phyloP scores from a whole-genome alignment of 2,329 filamentous ascomycete genomes.

The Paraconiothyrium brasiliense region DNA sequence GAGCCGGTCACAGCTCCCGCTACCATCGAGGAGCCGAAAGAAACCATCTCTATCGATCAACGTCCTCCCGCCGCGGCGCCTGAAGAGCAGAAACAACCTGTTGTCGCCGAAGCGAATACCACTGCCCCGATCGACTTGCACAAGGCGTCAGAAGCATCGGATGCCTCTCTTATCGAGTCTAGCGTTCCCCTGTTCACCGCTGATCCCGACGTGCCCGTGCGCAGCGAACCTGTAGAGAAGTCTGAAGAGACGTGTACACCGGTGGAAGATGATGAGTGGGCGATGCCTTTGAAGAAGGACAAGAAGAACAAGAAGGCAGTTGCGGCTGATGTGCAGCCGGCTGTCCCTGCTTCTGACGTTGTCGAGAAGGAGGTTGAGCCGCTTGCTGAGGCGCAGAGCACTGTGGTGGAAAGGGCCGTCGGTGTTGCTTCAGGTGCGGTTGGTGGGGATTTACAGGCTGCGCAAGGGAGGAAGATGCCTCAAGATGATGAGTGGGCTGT shows the following conservation, averaged over 20 bases:
- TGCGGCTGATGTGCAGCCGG: conserved; percentile 20
- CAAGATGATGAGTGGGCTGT: too few species aligned
- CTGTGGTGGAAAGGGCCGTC: conserved; percentile 2
- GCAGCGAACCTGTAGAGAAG: conserved; percentile 13
- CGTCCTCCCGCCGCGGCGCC: background rate
- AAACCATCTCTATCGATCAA: background rate
- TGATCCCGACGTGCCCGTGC: conserved; percentile 7
- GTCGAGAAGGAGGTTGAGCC: background rate
- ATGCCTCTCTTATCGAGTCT: conserved; percentile 7
- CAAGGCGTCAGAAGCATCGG: conserved; percentile 1
- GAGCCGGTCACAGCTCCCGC: conserved; percentile 18
- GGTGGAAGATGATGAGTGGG: conserved; percentile 20
- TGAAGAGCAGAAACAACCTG: conserved; percentile 1
- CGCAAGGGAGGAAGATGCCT: too few species aligned
- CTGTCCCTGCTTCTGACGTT: background rate
- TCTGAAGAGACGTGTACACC: background rate
- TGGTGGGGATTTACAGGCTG: conserved; percentile 2
- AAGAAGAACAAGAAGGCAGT: conserved; percentile 31
- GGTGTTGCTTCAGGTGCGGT: conserved; percentile 3
- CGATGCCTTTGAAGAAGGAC: conserved; percentile 15
- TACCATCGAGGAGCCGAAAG: background rate
- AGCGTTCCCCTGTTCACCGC: conserved; percentile 11
- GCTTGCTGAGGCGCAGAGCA: conserved; percentile 5
- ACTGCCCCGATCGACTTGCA: background rate
- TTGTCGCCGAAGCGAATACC: background rate